These are phyloP conservation scores for Prunus campanulata DNA, from an alignment of 306 rosid genomes.

Conservation along the genomic window DNA sequence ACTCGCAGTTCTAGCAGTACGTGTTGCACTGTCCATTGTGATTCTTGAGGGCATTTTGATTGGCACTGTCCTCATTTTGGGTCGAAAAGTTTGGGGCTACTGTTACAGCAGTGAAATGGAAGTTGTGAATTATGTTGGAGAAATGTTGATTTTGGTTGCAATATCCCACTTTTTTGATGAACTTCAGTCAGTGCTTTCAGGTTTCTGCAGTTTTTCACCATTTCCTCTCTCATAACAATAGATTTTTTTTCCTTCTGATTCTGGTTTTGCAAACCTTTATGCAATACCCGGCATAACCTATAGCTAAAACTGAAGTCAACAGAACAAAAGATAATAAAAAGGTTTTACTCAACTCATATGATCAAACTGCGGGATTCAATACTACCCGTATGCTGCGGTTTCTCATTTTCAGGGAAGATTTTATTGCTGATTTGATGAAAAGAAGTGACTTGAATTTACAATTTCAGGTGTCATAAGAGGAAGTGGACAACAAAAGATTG, in stretches of 20 bases:
- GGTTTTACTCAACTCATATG: too few relatives aligned
- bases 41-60: constrained; percentile 25
- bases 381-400: too few relatives aligned
- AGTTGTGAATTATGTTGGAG: constrained; percentile 32
- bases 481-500: constrained; percentile 35
- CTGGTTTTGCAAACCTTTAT: neutral
- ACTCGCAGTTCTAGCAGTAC: constrained; percentile 26
- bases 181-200: constrained; percentile 41
- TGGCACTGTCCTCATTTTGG: constrained; percentile 25
- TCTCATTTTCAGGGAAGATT: neutral
- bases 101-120: constrained; percentile 39
- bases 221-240: neutral
- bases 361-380: too few relatives aligned
- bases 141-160: constrained; percentile 38
- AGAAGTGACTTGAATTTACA: neutral
- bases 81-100: constrained; percentile 43
- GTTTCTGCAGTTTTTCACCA: neutral
- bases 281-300: neutral
- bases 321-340: too few relatives aligned
- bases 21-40: constrained; percentile 31
- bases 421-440: neutral
- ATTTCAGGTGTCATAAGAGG: constrained; percentile 28
- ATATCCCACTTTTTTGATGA: constrained; percentile 45
- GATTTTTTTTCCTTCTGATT: neutral
- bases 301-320: neutral